Conservation (phyloP, 768 basidiomycete species). For the Suillus paluster region DNA sequence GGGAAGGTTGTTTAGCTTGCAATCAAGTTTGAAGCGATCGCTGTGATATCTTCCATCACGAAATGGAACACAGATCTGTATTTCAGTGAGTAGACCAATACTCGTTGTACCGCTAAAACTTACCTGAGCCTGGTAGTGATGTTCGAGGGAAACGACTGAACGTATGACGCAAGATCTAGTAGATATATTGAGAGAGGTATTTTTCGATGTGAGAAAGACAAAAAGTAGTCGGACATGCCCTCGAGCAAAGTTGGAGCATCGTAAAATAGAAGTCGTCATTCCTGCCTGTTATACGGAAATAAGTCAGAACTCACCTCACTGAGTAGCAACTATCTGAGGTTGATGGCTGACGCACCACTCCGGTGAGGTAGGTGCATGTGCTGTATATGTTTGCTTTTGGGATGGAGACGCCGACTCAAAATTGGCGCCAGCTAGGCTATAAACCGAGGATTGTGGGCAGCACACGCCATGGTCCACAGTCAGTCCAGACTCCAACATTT, state of each 20-base stretch:
- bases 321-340: conserved; percentile 1
- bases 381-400: conserved; percentile 35
- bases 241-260: conserved; percentile 44
- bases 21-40: not conserved
- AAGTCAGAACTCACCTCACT: conserved; percentile 27
- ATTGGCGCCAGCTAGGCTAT: conserved; percentile 4
- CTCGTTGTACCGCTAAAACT: too few relatives aligned
- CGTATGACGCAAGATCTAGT: not conserved
- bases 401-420: not conserved
- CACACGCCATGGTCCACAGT: too few relatives aligned
- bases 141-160: conserved; percentile 2
- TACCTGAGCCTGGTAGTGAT: conserved; percentile 5
- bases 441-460: too few relatives aligned
- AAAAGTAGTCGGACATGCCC: conserved; percentile 36
- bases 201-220: conserved; percentile 30
- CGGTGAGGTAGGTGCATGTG: conserved; percentile 42
- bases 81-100: not conserved
- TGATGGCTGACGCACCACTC: conserved; percentile 24
- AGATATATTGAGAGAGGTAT: not conserved
- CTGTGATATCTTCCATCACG: not conserved
- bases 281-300: conserved; percentile 20
- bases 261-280: conserved; percentile 54
- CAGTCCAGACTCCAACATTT: too few relatives aligned
- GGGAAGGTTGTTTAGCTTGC: not conserved
- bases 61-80: conserved; percentile 1